Evolutionary conservation across 2,329 filamentous ascomycete species (phyloP), one percentile per base, ranked within the genome.

Genomic region (Parafenestella ontariensis): DNA sequence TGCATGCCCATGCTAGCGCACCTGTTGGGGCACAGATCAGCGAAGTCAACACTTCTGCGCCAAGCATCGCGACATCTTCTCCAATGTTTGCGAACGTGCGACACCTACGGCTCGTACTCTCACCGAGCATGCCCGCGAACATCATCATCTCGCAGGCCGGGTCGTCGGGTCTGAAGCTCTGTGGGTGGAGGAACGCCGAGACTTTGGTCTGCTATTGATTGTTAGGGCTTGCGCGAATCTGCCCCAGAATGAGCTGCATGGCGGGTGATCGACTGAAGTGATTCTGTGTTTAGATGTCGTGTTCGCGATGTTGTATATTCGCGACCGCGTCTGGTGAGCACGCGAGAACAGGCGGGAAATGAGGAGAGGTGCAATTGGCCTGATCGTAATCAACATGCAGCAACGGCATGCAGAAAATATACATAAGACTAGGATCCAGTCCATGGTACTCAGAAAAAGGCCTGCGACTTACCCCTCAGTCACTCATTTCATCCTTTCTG

Each of bases 41-140:
- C 66, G 53, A 17, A 18, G 18, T 43, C 51, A 53, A 59, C 56
- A 64, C 61, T 58, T 63, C 45, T 56, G 49, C n/a, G 56, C 60
- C 62, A 67, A 65, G 57, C 34, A 68, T 65, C 57, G 52, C 62
- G 66, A 66, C 65, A 71, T 70, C 29, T 51, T 56, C 45, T 61
- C 61, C 62, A 59, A 51, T 56, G 47, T 64, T 69, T 59, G 54
- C 66, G 62, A 63, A 59, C 57, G 21, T 28, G 33, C 37, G 34
- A n/a, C 29, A 31, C 55, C 49, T 51, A 21, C 13, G 29, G 23
- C 17, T 18, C 33, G 13, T 15, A 20, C n/a, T 20, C 10, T 37
- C 21, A 20, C 17, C 45, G 18, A 24, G 21, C 24, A 28, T 15
- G 41, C 15, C 31, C 9, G 46, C 46, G 58, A 57, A 48, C 21